These are phyloP conservation scores for Danielia oregonensis DNA, from an alignment of 805 yeast species.

Conservation along the genomic window DNA sequence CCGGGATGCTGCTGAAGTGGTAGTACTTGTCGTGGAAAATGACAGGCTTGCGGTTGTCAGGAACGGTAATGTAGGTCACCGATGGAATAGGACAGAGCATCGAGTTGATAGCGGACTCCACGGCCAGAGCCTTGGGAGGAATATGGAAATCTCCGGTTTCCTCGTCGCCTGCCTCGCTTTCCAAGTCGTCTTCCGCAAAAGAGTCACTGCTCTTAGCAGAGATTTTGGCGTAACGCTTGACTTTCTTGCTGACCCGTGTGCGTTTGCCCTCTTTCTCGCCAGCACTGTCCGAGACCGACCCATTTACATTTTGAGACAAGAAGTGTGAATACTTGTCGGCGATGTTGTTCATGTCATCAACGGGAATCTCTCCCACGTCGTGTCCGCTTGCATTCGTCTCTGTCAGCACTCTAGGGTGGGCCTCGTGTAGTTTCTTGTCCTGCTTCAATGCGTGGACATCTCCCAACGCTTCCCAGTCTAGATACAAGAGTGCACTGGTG, in stretches of 20 bases:
- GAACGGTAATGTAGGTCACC: constrained; percentile 27
- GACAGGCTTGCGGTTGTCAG: constrained; percentile 30
- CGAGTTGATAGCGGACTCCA: constrained; percentile 40
- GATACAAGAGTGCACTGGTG: constrained; percentile 38
- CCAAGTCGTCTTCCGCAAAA: constrained; percentile 2
- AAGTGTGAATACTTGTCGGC: constrained; percentile 12
- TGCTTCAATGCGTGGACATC: constrained; percentile 29
- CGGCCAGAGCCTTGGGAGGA: constrained; percentile 42
- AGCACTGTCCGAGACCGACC: background rate
- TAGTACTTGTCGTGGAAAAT: constrained; percentile 43
- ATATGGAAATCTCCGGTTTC: constrained; percentile 26
- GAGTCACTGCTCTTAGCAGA: constrained; percentile 18
- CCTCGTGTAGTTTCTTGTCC: constrained; percentile 6
- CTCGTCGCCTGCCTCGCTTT: background rate
- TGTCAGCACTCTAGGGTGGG: constrained; percentile 5
- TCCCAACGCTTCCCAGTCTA: constrained; percentile 42
- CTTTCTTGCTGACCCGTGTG: constrained; percentile 4
- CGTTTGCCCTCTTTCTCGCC: constrained; percentile 1
- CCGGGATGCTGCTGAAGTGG: constrained; percentile 28
- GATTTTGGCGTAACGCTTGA: constrained; percentile 14
- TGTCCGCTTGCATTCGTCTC: constrained; percentile 4
- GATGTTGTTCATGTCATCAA: constrained; percentile 12
- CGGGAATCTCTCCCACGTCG: constrained; percentile 32
- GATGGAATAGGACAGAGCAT: constrained; percentile 40
- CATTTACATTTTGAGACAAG: constrained; percentile 4